A percentile compares a stretch with the other conserved stretches of the same genome.
Conservation (phyloP, 768 basidiomycete species). For the Boletus bicolor region DNA sequence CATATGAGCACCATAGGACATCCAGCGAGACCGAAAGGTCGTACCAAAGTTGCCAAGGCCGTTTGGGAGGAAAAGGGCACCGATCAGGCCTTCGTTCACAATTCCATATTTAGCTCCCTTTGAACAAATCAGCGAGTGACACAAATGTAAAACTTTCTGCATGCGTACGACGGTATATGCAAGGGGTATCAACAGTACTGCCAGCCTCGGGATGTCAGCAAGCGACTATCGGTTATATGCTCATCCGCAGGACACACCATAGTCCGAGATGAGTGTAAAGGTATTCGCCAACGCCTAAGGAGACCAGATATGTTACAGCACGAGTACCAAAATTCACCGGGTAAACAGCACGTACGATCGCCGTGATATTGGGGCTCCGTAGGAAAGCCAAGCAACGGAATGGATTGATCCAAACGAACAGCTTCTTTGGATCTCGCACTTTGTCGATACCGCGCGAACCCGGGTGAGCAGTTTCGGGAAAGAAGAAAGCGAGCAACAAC, state of each 20-base stretch:
- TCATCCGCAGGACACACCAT: constrained; percentile 30
- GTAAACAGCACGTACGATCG: constrained; percentile 41
- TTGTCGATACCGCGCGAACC: constrained; percentile 54
- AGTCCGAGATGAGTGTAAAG: constrained; percentile 27
- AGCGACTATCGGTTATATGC: not conserved
- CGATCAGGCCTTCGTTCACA: constrained; percentile 20
- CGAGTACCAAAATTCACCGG: not conserved
- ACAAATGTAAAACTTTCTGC: not conserved
- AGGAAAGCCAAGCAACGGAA: constrained; percentile 49
- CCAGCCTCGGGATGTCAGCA: not conserved
- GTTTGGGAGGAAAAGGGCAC: constrained; percentile 24
- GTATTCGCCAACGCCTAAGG: constrained; percentile 43
- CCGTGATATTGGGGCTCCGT: constrained; percentile 56
- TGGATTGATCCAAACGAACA: constrained; percentile 56
- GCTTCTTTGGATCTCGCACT: constrained; percentile 16
- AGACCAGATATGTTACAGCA: not conserved
- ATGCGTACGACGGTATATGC: constrained; percentile 60
- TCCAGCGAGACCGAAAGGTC: not conserved
- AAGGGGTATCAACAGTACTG: constrained; percentile 53
- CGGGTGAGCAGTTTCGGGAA: constrained; percentile 72
- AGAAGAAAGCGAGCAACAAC: constrained; percentile 38
- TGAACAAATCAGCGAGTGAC: not conserved
- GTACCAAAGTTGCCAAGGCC: constrained; percentile 28
- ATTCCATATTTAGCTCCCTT: constrained; percentile 47
- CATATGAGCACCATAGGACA: not conserved